Evolutionary conservation across 1,284 basidiomycete species (phyloP), one percentile per base, ranked within the genome.

Genomic region (Dichomitus squalens): DNA sequence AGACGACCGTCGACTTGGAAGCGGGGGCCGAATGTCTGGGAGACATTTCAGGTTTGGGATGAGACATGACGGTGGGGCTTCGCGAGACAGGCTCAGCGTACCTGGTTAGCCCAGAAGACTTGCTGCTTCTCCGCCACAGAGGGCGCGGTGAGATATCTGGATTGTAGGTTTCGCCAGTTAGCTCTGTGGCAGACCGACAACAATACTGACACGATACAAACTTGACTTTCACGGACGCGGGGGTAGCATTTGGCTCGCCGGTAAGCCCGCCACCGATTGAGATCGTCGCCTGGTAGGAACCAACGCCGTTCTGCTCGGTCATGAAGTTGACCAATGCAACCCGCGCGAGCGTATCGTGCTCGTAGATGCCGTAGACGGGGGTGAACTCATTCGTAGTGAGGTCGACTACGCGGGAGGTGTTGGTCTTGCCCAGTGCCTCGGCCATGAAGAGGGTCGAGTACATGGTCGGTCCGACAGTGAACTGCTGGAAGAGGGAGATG

Each of bases 301-400:
- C 82, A 6, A 71, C 76, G 4, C 84, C 85, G 4, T 73, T 71
- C 0, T 75, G 60, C 62, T 86, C 85, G 27, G 76, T 73, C 47
- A 85, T 74, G 64, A 80, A 92, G 70, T 93, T 93, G 74, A 92
- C 79, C 47, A 93, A 69, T 3, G 83, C 83, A 4, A 87, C 72
- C 35, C 85, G 78, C 1, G 76, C 75, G 0, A 86, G 81, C 29
- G 29, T 11, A 31, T 25, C 81, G 53, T 80, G 73, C 67, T 88
- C 84, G 68, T 91, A 93, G 36, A 93, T 80, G 1, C 80, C 87
- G 68, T 93, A 93, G 2, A 79, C 84, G 0, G 90, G 89, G 7
- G 85, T 87, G 64, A 75, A 83, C 14, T 75, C 73, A 64, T 78
- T 80, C 44, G 76, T 72, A 46, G 71, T 64, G 23, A 89, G 73